phyloP scores from a whole-genome alignment of 2,329 filamentous ascomycete species.

The Xylariaceae sp. region DNA sequence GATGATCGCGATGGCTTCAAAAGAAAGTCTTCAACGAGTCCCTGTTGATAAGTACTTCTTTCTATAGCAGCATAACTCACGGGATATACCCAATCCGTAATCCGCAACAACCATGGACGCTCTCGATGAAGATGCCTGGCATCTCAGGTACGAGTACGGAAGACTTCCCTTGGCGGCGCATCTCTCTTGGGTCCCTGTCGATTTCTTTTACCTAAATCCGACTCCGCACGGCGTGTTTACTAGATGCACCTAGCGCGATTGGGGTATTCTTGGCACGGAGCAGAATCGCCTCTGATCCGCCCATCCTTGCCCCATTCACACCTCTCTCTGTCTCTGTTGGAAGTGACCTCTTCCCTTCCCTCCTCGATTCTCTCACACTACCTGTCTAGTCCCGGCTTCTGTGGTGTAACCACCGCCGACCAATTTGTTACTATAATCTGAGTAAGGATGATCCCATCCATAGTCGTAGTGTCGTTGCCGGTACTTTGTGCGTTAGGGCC shows the following conservation, averaged over 20 bases:
- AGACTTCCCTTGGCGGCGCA: no score
- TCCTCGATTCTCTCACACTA: no score
- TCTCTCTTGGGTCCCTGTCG: no score
- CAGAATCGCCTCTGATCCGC: background rate
- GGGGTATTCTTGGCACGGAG: background rate
- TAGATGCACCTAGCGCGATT: background rate
- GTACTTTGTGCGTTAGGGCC: background rate
- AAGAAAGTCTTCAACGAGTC: no score
- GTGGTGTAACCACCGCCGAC: background rate
- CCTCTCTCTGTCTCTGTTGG: no score
- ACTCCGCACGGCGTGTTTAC: background rate
- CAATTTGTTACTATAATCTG: background rate
- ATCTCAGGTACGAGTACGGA: no score
- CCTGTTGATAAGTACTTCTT: no score
- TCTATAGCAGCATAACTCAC: no score
- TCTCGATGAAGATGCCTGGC: no score
- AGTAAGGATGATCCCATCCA: background rate
- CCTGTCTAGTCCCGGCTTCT: background rate
- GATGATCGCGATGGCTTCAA: background rate
- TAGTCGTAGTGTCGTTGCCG: background rate
- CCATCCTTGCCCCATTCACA: background rate
- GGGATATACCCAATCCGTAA: no score
- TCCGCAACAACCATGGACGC: no score
- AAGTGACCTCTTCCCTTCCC: no score
- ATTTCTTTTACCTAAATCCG: background rate